These are phyloP conservation scores for Fusarium coicis DNA, from an alignment of 2,329 filamentous ascomycete genomes.

Conservation along the genomic window DNA sequence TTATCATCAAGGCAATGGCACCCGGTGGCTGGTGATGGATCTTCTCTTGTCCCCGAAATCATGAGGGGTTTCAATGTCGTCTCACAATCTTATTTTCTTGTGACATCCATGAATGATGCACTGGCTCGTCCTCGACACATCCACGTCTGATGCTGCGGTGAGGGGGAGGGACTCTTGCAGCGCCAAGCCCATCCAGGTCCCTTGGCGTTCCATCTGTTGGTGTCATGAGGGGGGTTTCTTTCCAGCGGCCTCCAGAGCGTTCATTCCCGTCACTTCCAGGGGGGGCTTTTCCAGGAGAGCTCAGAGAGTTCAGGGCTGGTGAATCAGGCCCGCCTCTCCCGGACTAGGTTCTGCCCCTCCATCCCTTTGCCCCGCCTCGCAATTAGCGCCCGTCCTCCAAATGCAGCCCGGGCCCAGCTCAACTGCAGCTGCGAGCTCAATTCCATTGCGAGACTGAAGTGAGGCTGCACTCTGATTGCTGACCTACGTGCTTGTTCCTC, in stretches of 20 bases:
- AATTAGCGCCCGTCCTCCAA: conserved; percentile 29
- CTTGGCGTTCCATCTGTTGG: conserved; percentile 21
- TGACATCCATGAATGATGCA: conserved; percentile 26
- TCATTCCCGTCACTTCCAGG: conserved; percentile 10
- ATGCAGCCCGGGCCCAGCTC: conserved; percentile 5
- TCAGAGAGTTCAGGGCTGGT: conserved; percentile 16
- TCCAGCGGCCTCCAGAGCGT: conserved; percentile 30
- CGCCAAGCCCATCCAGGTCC: conserved; percentile 33
- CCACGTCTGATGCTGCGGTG: conserved; percentile 29
- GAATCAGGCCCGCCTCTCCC: conserved; percentile 9
- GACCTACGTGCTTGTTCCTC: conserved; percentile 19
- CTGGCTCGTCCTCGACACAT: conserved; percentile 18
- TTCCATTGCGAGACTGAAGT: conserved; percentile 6
- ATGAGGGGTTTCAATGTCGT: conserved; percentile 27
- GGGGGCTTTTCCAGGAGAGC: conserved; percentile 14
- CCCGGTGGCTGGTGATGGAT: conserved; percentile 11
- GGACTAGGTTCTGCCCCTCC: conserved; percentile 9
- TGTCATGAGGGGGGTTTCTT: neutral
- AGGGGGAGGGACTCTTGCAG: conserved; percentile 37
- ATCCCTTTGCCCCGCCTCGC: conserved; percentile 12
- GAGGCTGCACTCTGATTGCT: conserved; percentile 11
- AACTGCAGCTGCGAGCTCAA: neutral
- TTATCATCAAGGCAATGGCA: neutral
- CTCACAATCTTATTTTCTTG: conserved; percentile 20
- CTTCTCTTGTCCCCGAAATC: neutral